A percentile compares a stretch with the other conserved stretches of the same genome.
phyloP scores from a whole-genome alignment of 352 stramenopile species.

The Globisporangium canariense region DNA sequence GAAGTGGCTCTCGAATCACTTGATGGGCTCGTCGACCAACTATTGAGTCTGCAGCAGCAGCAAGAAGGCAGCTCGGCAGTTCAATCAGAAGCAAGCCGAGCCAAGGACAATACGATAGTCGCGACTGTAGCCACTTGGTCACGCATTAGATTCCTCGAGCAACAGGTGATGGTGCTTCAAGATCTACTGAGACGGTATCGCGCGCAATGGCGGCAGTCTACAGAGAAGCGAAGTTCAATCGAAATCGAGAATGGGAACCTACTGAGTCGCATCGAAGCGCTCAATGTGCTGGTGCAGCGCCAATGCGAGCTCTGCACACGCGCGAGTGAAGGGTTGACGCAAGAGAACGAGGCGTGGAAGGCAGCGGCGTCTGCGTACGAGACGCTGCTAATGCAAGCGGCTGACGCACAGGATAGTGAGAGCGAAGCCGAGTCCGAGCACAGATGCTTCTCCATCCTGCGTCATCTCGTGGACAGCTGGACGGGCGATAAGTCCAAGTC shows the following conservation, averaged over 20 bases:
- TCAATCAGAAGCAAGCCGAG: not conserved
- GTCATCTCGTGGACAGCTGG: conserved; percentile 57
- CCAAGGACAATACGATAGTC: conserved; percentile 10
- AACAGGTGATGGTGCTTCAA: conserved; percentile 46
- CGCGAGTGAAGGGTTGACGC: conserved; percentile 21
- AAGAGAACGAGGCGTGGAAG: conserved; percentile 46
- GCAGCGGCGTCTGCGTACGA: conserved; percentile 39
- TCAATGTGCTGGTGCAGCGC: conserved; percentile 26
- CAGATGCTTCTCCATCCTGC: conserved; percentile 59
- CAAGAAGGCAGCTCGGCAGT: conserved; percentile 18
- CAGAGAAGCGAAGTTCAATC: conserved; percentile 25
- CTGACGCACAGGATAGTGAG: conserved; percentile 24
- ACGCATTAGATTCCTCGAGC: conserved; percentile 38
- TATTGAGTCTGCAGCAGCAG: conserved; percentile 40
- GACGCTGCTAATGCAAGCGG: conserved; percentile 29
- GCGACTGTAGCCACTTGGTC: conserved; percentile 26
- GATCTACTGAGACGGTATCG: conserved; percentile 48
- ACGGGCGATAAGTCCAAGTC: conserved; percentile 68
- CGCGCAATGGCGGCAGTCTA: conserved; percentile 40
- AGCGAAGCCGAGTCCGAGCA: conserved; percentile 45
- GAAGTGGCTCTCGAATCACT: conserved; percentile 41
- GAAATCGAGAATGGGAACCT: conserved; percentile 44
- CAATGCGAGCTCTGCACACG: conserved; percentile 28
- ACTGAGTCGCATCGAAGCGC: conserved; percentile 35
- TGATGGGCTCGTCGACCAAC: conserved; percentile 36